Base-by-base conservation (phyloP, 1,139 yeast genomes). In the Hemisphaericaspora subhashii region DNA sequence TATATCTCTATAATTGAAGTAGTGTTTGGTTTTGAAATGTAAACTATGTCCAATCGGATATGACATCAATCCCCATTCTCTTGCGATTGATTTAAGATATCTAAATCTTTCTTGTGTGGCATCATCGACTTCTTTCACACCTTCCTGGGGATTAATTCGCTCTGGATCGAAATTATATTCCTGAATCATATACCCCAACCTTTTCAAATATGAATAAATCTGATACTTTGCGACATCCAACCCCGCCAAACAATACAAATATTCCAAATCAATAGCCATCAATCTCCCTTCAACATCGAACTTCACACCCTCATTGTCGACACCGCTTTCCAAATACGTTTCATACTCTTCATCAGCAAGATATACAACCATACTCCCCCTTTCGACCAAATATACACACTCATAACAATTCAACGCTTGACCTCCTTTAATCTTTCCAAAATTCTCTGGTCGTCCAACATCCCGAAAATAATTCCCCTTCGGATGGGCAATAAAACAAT, bases 391-490 rank as follows among this genome's bases (percentile, higher is more conserved):
- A 57, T 89, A 90, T 1, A 88, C 64, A 4, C 83, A 74, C 52
- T 90, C 98, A 42, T 86, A 79, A 9, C 79, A 75, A 15, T 64
- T 66, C 30, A 90, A 64, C 22, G 86, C 62, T 68, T 77, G 71
- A 16, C 66, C 44, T 16, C 74, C 68, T 18, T 62, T 62, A 2
- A 48, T 38, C 16, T 44, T 32, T 1, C 57, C 57, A 27, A 53
- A 45, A n/a, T 48, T 52, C 8, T 52, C 48, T 0, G 83, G 72
- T 27, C 54, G 62, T 0, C 98, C 98, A 64, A 86, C 73, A 21
- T 86, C 83, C 45, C 79, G 80, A 51, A 88, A 76, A 54, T 80
- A 86, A 25, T 81, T 79, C 0, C 98, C 98, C 42, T 73, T 75
- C 0, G 90, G 81, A 26, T 74, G 72, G 1, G 72, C 67, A 26